A percentile compares a stretch with the other conserved stretches of the same genome.
These are phyloP conservation scores for Clonostachys chloroleuca DNA, from an alignment of 2,329 filamentous ascomycete species.

Conservation along the genomic window DNA sequence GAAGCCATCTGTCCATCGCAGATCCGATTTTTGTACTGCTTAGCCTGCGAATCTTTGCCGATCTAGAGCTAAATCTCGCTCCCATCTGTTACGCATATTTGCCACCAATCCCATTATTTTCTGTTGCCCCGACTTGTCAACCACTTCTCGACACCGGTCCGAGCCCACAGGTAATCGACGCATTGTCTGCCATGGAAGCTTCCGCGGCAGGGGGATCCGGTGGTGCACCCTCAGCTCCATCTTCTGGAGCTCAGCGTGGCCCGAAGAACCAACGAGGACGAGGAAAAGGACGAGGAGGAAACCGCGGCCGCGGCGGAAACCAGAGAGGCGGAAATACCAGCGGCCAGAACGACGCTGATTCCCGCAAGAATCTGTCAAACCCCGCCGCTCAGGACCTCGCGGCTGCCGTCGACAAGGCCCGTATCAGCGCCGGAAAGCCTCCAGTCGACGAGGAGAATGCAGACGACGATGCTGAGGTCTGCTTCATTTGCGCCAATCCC, in stretches of 20 bases:
- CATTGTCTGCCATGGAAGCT: background rate
- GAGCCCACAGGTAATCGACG: background rate
- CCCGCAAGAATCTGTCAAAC: constrained; percentile 15
- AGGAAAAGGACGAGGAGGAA: constrained; percentile 23
- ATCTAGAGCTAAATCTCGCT: too few relatives aligned
- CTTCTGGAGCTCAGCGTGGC: background rate
- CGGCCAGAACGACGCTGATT: background rate
- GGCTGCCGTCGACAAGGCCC: constrained; percentile 2
- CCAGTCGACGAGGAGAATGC: constrained; percentile 27
- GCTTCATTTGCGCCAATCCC: constrained; percentile 94
- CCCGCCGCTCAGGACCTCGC: constrained; percentile 19
- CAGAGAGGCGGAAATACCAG: background rate
- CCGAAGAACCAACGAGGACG: background rate
- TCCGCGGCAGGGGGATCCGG: constrained; percentile 5
- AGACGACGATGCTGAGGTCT: constrained; percentile 69
- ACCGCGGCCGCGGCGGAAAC: constrained; percentile 24
- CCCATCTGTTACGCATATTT: too few relatives aligned
- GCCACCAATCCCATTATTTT: too few relatives aligned
- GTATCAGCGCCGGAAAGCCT: constrained; percentile 7
- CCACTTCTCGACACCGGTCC: background rate
- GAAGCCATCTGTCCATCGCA: too few relatives aligned
- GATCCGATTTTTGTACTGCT: too few relatives aligned
- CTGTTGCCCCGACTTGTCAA: too few relatives aligned
- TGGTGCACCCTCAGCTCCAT: constrained; percentile 4
- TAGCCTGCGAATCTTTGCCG: too few relatives aligned